Evolutionary conservation across 441 rosid genomes (phyloP).

Genomic region (Lagerstroemia fauriei): DNA sequence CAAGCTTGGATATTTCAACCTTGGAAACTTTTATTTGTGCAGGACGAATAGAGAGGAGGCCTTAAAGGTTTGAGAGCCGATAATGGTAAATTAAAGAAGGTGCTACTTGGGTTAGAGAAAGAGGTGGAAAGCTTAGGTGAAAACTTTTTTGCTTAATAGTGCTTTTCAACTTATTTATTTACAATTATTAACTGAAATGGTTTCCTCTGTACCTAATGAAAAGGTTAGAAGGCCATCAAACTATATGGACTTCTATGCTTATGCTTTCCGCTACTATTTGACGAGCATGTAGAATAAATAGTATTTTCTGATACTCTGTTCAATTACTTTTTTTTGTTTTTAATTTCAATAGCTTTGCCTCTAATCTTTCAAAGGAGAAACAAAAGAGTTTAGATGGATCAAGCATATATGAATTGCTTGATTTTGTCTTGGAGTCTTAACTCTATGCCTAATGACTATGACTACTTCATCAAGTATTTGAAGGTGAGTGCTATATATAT

Average conservation of each 20-base stretch:
- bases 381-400: conserved; percentile 87
- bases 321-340: background rate
- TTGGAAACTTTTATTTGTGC: background rate
- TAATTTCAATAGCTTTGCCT: conserved; percentile 3
- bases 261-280: conserved; percentile 81
- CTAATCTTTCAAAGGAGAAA: conserved; percentile 67
- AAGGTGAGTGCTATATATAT: conserved; percentile 42
- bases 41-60: conserved; percentile 91
- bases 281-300: conserved; percentile 48
- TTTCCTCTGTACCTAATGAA: conserved; percentile 7
- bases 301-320: conserved; percentile 2
- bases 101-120: conserved; percentile 65
- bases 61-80: conserved; percentile 65
- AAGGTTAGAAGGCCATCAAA: conserved; percentile 69
- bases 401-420: conserved; percentile 74
- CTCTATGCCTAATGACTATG: conserved; percentile 68
- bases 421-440: conserved; percentile 70
- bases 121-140: conserved; percentile 42
- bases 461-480: conserved; percentile 67
- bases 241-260: conserved; percentile 78
- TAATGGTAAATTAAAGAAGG: conserved; percentile 63
- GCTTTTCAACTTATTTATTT: conserved; percentile 23
- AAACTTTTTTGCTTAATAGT: background rate
- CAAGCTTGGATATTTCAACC: background rate
- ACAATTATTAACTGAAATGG: background rate